Evolutionary conservation across 1,284 basidiomycete species (phyloP), one percentile per base, ranked within the genome.

Genomic region (Cryptococcus sp.): DNA sequence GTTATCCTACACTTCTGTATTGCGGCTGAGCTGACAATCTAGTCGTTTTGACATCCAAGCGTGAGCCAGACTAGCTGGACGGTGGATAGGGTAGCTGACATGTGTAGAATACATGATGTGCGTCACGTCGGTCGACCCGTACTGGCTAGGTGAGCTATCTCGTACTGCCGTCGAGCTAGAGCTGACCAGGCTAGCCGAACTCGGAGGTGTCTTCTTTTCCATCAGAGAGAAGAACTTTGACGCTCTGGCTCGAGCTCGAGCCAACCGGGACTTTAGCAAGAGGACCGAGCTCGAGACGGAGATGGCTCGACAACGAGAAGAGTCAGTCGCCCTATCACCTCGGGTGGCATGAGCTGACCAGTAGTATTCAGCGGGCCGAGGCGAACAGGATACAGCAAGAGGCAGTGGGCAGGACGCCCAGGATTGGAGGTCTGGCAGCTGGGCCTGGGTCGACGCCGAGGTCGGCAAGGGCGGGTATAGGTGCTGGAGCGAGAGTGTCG

Each of bases 211-310:
- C 16, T 95, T 94, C 78, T 97, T 88, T 76, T 91, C 88, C 25
- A 89, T 93, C 49, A 85, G 89, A 65, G 90, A 95, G 75, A 90
- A 93, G 77, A 89, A 89, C 75, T 94, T 95, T 66, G 89, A 91
- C 66, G 86, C 89, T 55, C 49, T 75, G 42, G 68, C 73, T 32
- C 77, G 85, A 28, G 82, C 85, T 6, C 80, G 81, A 58, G 82
- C 86, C 16, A 87, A 91, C 65, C 80, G 85, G 36, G 90, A 97
- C 68, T 92, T 97, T 71, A 89, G 85, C 32, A 87, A 84, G 72
- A 81, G 81, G 63, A 87, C 90, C 0, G 90, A 95, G 70, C 74
- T 95, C 19, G 91, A 97, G 49, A 64, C 69, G 21, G 85, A 91
- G 73, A 92, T 94, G 78, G 87, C 87, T 12, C 79, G 79, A 51